Evolutionary conservation across 768 basidiomycete genomes (phyloP).

Genomic region (Rossbeevera mucosa): DNA sequence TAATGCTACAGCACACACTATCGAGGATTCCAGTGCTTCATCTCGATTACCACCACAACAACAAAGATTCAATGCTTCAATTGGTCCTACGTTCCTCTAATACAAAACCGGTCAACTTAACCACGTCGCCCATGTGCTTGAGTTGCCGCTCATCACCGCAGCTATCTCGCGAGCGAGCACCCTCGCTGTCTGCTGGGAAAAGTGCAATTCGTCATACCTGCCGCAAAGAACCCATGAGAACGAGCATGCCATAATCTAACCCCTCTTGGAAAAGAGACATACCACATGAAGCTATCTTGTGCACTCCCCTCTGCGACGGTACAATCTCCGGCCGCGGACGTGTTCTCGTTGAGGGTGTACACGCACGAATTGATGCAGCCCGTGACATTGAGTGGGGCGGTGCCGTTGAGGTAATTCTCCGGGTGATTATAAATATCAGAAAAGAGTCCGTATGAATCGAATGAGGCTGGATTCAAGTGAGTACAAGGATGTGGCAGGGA

Average conservation of each 20-base stretch:
- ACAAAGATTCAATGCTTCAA: too few relatives aligned
- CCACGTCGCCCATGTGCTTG: conserved; percentile 48
- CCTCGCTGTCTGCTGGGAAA: conserved; percentile 54
- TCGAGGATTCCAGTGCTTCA: too few relatives aligned
- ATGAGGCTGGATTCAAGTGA: conserved; percentile 38
- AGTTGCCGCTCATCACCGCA: conserved; percentile 40
- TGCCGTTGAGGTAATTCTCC: conserved; percentile 54
- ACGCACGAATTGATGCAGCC: conserved; percentile 49
- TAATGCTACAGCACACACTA: background rate
- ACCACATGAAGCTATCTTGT: conserved; percentile 60
- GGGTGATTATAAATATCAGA: conserved; percentile 54
- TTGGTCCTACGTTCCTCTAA: too few relatives aligned
- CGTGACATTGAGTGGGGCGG: conserved; percentile 55
- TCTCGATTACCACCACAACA: too few relatives aligned
- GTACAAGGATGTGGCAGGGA: background rate
- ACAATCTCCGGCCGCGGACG: conserved; percentile 29
- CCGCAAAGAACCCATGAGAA: background rate
- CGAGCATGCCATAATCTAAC: background rate
- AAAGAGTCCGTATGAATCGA: conserved; percentile 60
- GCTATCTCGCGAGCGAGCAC: conserved; percentile 51
- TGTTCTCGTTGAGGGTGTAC: conserved; percentile 23
- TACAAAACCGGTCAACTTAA: conserved; percentile 34
- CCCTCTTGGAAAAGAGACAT: conserved; percentile 16
- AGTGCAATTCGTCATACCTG: conserved; percentile 51
- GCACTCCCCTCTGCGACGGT: conserved; percentile 35